Percentiles rank a stretch among this genome's conserved stretches.
These are phyloP conservation scores for Ampelocalamus luodianensis DNA, from an alignment of 176 grass and related monocot species.

Conservation along the genomic window DNA sequence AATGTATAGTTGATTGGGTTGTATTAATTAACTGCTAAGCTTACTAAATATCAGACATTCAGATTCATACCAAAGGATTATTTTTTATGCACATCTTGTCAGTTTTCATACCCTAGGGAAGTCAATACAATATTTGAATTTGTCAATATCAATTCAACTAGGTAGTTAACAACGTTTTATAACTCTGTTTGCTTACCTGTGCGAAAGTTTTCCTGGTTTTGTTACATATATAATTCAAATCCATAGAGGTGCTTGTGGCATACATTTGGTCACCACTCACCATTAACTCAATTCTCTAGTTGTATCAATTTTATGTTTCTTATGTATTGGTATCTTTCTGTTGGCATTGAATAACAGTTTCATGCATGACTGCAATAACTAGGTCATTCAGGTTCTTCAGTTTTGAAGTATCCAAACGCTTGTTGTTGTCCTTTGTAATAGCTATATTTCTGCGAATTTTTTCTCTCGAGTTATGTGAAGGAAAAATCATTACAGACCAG, in stretches of 20 bases:
- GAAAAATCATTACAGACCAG: neutral
- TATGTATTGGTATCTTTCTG: slow-evolving; percentile 12
- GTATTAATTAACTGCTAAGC: neutral
- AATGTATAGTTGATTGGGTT: slow-evolving; percentile 4
- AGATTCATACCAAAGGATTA: neutral
- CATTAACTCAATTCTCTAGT: neutral
- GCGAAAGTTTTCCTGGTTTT: slow-evolving; percentile 11
- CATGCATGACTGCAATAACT: neutral
- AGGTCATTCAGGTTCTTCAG: slow-evolving; percentile 19
- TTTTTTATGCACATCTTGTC: neutral
- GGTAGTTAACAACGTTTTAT: neutral
- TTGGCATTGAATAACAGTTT: neutral
- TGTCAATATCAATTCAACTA: neutral
- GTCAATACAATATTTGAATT: slow-evolving; percentile 5
- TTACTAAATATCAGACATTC: slow-evolving; percentile 1
- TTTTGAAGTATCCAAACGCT: slow-evolving; percentile 22
- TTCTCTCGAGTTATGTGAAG: slow-evolving; percentile 15
- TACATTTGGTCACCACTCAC: neutral
- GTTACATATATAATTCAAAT: slow-evolving; percentile 6
- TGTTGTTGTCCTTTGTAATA: neutral
- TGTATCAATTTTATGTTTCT: slow-evolving; percentile 3
- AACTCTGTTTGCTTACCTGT: neutral
- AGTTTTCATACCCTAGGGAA: neutral
- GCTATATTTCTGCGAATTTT: neutral
- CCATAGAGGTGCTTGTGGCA: neutral